These are phyloP conservation scores for Telopea speciosissima DNA, from an alignment of 177 flowering plant species.

Conservation along the genomic window DNA sequence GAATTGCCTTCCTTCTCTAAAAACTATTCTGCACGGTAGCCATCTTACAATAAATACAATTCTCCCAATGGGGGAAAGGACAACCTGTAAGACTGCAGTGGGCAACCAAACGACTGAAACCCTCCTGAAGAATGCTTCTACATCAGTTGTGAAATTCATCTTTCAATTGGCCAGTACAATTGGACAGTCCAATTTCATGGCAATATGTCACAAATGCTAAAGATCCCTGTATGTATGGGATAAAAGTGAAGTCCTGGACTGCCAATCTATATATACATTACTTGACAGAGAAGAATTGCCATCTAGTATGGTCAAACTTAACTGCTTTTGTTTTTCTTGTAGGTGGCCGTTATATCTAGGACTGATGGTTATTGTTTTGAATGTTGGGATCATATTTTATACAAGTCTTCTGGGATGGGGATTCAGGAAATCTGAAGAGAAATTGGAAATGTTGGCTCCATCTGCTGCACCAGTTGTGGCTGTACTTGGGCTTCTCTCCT, in stretches of 20 bases:
- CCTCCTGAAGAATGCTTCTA: too few species aligned
- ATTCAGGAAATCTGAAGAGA: conserved; percentile 52
- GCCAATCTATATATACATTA: not conserved
- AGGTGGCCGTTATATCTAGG: conserved; percentile 78
- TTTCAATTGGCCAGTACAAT: too few species aligned
- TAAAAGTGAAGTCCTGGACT: not conserved
- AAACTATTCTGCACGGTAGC: too few species aligned
- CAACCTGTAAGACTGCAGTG: too few species aligned
- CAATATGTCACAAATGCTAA: not conserved
- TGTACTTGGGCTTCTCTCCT: conserved; percentile 59
- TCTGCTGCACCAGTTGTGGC: conserved; percentile 58
- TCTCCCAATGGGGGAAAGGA: too few species aligned
- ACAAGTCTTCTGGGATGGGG: conserved; percentile 53
- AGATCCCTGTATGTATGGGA: not conserved
- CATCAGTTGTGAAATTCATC: too few species aligned
- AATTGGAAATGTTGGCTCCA: conserved; percentile 58
- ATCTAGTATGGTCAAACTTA: not conserved
- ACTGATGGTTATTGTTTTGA: conserved; percentile 45
- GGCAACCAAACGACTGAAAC: too few species aligned
- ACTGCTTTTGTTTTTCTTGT: conserved; percentile 19
- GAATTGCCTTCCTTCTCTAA: too few species aligned
- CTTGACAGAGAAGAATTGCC: not conserved
- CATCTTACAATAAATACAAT: too few species aligned
- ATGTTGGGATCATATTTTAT: conserved; percentile 42
- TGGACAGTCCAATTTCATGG: not conserved